A percentile compares a stretch with the other conserved stretches of the same genome.
phyloP scores from a whole-genome alignment of 140 eudicot genomes.

The Cichorium intybus region DNA sequence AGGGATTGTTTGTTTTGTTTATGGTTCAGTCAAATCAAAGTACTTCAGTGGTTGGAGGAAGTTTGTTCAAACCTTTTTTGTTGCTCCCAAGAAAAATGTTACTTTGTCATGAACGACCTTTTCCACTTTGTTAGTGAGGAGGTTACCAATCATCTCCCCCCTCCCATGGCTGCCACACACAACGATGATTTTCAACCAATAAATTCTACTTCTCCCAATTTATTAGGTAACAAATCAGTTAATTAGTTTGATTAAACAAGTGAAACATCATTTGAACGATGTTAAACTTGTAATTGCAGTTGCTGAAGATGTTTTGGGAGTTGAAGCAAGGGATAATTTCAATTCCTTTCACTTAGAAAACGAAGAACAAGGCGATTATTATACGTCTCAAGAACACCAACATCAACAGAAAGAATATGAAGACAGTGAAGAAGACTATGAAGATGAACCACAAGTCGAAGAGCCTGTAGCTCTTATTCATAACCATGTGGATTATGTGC shows the following conservation, averaged over 20 bases:
- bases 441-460: conserved; percentile 45
- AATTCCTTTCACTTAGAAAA: conserved; percentile 54
- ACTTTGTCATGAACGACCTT: conserved; percentile 72
- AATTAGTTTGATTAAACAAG: not conserved
- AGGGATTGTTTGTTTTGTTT: conserved; percentile 65
- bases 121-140: conserved; percentile 66
- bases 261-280: not conserved
- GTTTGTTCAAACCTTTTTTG: conserved; percentile 75
- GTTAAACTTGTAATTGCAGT: conserved; percentile 28
- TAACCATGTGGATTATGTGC: conserved; percentile 31
- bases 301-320: conserved; percentile 53
- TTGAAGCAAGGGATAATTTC: conserved; percentile 50
- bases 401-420: conserved; percentile 38
- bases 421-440: conserved; percentile 35
- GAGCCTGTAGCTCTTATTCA: conserved; percentile 42
- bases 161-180: conserved; percentile 30
- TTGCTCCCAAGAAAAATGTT: conserved; percentile 88
- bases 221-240: conserved; percentile 44
- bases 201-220: conserved; percentile 36
- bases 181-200: conserved; percentile 35
- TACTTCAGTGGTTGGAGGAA: conserved; percentile 60
- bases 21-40: conserved; percentile 68
- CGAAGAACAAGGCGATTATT: conserved; percentile 47
- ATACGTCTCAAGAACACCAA: conserved; percentile 45
- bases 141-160: conserved; percentile 37